phyloP scores from a whole-genome alignment of 208 protist species.

The Trypanosoma grayi region DNA sequence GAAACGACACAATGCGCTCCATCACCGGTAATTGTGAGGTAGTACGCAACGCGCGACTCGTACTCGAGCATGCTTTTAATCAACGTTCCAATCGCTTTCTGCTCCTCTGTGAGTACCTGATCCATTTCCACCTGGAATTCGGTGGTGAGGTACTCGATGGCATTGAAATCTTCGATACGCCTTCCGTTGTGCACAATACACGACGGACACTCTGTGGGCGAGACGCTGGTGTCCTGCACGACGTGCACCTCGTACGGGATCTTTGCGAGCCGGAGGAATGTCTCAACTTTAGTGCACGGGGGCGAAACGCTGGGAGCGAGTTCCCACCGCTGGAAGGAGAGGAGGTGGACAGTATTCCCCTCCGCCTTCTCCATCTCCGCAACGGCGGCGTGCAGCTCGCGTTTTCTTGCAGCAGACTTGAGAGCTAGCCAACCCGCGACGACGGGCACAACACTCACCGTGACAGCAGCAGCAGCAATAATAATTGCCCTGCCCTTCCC shows the following conservation, averaged over 20 bases:
- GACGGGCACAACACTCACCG: neutral
- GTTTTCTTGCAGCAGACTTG: neutral
- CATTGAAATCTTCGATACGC: slow-evolving; percentile 20
- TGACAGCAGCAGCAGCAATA: neutral
- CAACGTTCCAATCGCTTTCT: slow-evolving; percentile 40
- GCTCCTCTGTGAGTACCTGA: slow-evolving; percentile 28
- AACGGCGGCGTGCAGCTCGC: neutral
- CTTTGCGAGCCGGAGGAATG: slow-evolving; percentile 47
- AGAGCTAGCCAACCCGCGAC: neutral
- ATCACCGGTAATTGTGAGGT: slow-evolving; percentile 44
- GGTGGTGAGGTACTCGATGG: slow-evolving; percentile 39
- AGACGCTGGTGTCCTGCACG: slow-evolving; percentile 30
- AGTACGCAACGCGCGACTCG: slow-evolving; percentile 39
- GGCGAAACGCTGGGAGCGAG: slow-evolving; percentile 46
- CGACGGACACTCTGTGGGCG: slow-evolving; percentile 39
- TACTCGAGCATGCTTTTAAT: slow-evolving; percentile 41
- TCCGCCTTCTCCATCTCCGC: slow-evolving; percentile 23
- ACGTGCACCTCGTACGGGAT: slow-evolving; percentile 54
- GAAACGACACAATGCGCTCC: slow-evolving; percentile 28
- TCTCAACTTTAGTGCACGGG: slow-evolving; percentile 51
- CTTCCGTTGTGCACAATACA: slow-evolving; percentile 43
- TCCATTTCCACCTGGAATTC: slow-evolving; percentile 47
- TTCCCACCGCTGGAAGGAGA: slow-evolving; percentile 44
- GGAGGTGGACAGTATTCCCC: slow-evolving; percentile 38
- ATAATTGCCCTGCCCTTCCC: too few species aligned